A percentile compares a stretch with the other conserved stretches of the same genome.
Conservation (phyloP, 202 grass and related monocot species). For the Musa balbisiana region DNA sequence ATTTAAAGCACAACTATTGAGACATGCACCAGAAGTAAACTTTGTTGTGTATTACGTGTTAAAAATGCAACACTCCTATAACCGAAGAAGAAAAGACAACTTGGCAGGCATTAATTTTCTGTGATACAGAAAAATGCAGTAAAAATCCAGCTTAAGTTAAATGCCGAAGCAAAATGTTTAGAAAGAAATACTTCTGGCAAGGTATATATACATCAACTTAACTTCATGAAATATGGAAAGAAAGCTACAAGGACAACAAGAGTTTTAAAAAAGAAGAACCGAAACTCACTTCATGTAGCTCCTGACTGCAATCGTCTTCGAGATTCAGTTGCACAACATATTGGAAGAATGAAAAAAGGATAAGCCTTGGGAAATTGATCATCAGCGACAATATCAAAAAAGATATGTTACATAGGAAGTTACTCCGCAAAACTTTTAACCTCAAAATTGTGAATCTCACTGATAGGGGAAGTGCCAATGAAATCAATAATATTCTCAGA, state of each 20-base stretch:
- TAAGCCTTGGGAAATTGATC: slow-evolving; percentile 15
- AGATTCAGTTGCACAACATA: background rate
- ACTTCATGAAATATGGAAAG: background rate
- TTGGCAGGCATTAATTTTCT: background rate
- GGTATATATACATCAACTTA: background rate
- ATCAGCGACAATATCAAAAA: slow-evolving; percentile 23
- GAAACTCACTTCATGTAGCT: slow-evolving; percentile 13
- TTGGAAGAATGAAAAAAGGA: slow-evolving; percentile 3
- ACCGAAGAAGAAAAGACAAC: background rate
- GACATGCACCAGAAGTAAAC: too few species aligned
- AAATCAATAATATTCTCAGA: slow-evolving; percentile 12
- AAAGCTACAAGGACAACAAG: background rate
- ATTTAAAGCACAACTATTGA: too few species aligned
- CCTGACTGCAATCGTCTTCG: background rate
- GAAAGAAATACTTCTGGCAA: background rate
- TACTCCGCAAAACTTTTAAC: slow-evolving; percentile 15
- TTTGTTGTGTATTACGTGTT: too few species aligned
- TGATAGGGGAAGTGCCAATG: slow-evolving; percentile 9
- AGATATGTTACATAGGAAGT: slow-evolving; percentile 38
- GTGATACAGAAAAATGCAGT: background rate
- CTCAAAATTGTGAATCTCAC: slow-evolving; percentile 32
- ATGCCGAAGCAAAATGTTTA: background rate
- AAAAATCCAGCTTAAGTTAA: background rate
- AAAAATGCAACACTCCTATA: background rate
- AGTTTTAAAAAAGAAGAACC: background rate